Conservation (phyloP, 176 grass and related monocot genomes). For the Carex parvula region DNA sequence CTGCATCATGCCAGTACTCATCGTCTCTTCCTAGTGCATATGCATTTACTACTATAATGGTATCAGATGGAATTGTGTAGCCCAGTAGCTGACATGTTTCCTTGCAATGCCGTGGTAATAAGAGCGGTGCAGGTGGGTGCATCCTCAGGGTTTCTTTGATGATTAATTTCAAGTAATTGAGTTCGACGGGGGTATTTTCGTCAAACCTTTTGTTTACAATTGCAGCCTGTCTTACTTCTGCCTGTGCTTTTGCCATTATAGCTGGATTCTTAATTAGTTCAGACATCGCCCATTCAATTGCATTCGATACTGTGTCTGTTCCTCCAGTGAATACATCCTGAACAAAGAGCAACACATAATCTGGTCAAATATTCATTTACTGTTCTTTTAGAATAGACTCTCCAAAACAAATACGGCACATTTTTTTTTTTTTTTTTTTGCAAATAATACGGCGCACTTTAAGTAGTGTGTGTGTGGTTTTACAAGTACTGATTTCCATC, state of each 20-base stretch:
- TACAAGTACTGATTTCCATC: neutral
- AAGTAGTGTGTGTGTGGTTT: neutral
- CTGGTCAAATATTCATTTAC: neutral
- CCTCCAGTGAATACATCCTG: conserved; percentile 30
- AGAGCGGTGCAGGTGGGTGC: conserved; percentile 14
- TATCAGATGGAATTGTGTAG: conserved; percentile 19
- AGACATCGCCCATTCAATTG: conserved; percentile 30
- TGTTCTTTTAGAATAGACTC: neutral
- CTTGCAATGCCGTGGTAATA: neutral
- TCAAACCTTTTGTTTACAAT: neutral
- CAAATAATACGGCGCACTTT: neutral
- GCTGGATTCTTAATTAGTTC: conserved; percentile 20
- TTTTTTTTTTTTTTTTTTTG: neutral
- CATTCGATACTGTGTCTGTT: conserved; percentile 2
- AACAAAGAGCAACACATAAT: neutral
- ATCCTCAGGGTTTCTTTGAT: conserved; percentile 28
- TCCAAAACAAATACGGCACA: neutral
- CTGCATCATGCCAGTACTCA: conserved; percentile 15
- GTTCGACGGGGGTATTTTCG: neutral
- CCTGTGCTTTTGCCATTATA: conserved; percentile 24
- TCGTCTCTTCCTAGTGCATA: conserved; percentile 7
- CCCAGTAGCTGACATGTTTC: conserved; percentile 20
- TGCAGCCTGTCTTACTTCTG: conserved; percentile 1
- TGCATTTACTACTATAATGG: conserved; percentile 18
- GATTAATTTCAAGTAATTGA: conserved; percentile 23